Percentiles rank a stretch among this genome's conserved stretches.
phyloP scores from a whole-genome alignment of 768 basidiomycete species.

The Dictyophora rubrovolvata region DNA sequence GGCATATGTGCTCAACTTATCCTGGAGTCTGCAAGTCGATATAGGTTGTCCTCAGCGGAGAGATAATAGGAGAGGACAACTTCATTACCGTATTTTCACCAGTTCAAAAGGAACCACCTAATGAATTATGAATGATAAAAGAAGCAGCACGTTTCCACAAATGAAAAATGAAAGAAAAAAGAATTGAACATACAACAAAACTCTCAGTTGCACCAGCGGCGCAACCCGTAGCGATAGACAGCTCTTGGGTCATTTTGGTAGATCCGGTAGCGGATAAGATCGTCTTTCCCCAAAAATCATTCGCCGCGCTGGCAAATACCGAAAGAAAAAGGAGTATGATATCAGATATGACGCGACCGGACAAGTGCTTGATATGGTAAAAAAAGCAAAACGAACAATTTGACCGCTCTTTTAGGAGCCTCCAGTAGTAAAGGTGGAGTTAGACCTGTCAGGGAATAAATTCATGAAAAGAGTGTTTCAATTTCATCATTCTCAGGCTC shows the following conservation, averaged over 20 bases:
- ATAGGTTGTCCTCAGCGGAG: not conserved
- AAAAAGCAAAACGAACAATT: constrained; percentile 48
- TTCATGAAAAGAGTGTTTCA: not conserved
- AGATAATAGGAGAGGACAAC: constrained; percentile 1
- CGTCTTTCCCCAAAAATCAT: constrained; percentile 94
- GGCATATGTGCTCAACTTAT: constrained; percentile 81
- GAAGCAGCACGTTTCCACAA: not conserved
- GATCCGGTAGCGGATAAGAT: constrained; percentile 54
- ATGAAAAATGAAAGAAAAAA: not conserved
- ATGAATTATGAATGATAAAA: not conserved
- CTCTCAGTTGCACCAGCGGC: constrained; percentile 94
- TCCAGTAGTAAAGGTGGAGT: constrained; percentile 93
- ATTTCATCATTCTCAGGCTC: constrained; percentile 4
- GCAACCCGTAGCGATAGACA: constrained; percentile 89
- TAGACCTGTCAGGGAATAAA: constrained; percentile 42
- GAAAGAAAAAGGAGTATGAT: not conserved
- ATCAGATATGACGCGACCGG: constrained; percentile 3
- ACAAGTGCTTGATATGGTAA: not conserved
- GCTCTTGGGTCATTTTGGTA: constrained; percentile 73
- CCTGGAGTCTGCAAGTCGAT: constrained; percentile 55
- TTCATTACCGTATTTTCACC: constrained; percentile 72
- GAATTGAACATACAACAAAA: constrained; percentile 42
- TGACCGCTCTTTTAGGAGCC: constrained; percentile 96
- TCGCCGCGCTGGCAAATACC: constrained; percentile 48
- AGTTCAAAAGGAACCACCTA: constrained; percentile 90